Evolutionary conservation across 148 eudicot species (phyloP), one percentile per base, ranked within the genome.

Genomic region (Nyssa sinensis): DNA sequence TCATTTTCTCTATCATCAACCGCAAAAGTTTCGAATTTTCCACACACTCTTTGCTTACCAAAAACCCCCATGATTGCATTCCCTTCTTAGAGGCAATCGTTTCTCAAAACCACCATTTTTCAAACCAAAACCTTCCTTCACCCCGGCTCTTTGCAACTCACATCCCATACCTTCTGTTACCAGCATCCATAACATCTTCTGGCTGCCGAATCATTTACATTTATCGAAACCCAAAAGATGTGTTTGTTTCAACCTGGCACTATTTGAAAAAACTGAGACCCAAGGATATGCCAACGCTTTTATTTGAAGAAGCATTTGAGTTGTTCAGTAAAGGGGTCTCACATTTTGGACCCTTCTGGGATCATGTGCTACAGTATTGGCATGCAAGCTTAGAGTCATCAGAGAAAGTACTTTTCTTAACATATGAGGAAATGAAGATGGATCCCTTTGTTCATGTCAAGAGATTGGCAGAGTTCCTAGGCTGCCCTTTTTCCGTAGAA

Each of bases 311-410:
- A 39, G 44, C 44, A 39, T 39, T 39, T 12, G 1, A 39, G 44
- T 39, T 39, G 44, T 39, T 6, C 9, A 0, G 44, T 39, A 1
- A 39, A 3, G 44, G 9, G 6, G 44, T 39, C 11, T 2, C 44
- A 39, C 44, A 35, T 5, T 35, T 35, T 35, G 39, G 39, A 35
- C 39, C 39, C 7, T 39, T 39, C 11, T 39, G 44, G 44, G 44
- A 39, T 4, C 57, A 49, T 49, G 57, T 49, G 1, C 0, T 49
- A 4, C 19, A 19, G 16, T 7, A 49, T 49, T 67, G 41, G 77
- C 73, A 76, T 28, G 77, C 75, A 49, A 80, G 80, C 44, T 4
- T 27, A 3, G 74, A n/a, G 4, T 65, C 32, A 23, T 73, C 67
- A 2, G 12, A 70, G 0, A 77, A 39, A 12, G 19, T 77, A 31